phyloP scores from a whole-genome alignment of 106 monocot genomes.

The Alisma plantagoaquatica region DNA sequence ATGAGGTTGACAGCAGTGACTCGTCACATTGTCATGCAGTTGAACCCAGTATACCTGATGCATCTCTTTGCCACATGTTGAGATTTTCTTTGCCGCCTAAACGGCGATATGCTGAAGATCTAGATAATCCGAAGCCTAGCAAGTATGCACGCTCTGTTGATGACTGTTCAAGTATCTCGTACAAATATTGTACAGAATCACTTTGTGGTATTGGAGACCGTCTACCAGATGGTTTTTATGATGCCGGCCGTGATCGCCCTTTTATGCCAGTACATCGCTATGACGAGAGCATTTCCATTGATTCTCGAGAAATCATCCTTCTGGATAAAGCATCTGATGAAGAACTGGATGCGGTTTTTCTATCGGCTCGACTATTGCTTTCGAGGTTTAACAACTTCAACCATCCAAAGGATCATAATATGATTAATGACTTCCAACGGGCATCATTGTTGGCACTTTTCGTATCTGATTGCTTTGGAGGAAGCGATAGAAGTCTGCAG shows the following conservation, averaged over 20 bases:
- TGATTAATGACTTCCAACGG: slow-evolving; percentile 44
- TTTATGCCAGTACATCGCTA: slow-evolving; percentile 67
- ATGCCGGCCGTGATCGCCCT: slow-evolving; percentile 85
- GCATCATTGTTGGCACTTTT: slow-evolving; percentile 89
- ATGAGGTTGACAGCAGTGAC: slow-evolving; percentile 15
- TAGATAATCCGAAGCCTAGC: slow-evolving; percentile 72
- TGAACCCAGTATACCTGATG: slow-evolving; percentile 7
- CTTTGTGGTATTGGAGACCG: slow-evolving; percentile 70
- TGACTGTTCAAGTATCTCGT: slow-evolving; percentile 41
- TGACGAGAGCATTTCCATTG: slow-evolving; percentile 32
- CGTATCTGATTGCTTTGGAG: slow-evolving; percentile 97
- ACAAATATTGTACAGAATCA: slow-evolving; percentile 72
- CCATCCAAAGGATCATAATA: slow-evolving; percentile 16
- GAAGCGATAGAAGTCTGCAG: slow-evolving; percentile 60
- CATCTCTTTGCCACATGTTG: slow-evolving; percentile 23
- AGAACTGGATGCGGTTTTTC: slow-evolving; percentile 77
- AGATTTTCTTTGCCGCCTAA: slow-evolving; percentile 41
- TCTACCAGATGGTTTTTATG: slow-evolving; percentile 97
- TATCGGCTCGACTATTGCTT: slow-evolving; percentile 63
- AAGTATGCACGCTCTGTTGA: slow-evolving; percentile 56
- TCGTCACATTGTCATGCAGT: slow-evolving; percentile 1
- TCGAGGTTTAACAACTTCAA: slow-evolving; percentile 39
- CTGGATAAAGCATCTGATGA: slow-evolving; percentile 84
- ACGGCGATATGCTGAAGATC: slow-evolving; percentile 68
- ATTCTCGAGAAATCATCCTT: slow-evolving; percentile 95